Evolutionary conservation across 2,329 filamentous ascomycete genomes (phyloP).

Genomic region (Coniochaeta hoffmannii): DNA sequence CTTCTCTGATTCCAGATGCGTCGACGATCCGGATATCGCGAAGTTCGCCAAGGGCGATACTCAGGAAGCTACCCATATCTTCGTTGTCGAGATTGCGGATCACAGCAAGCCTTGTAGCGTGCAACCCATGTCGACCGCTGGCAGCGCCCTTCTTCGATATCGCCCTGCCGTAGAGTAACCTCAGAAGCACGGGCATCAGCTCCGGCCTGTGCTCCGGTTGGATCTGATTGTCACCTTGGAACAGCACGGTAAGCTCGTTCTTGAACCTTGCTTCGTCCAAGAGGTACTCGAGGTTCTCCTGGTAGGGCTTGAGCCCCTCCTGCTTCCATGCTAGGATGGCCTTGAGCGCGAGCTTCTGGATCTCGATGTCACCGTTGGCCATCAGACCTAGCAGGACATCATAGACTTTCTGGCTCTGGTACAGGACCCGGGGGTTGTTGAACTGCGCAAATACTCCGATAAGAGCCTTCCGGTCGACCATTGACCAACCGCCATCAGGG

Average conservation of each 20-base stretch:
- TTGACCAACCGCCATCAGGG: constrained; percentile 49
- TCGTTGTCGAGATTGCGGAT: constrained; percentile 67
- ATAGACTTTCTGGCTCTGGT: constrained; percentile 69
- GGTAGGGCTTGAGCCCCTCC: constrained; percentile 65
- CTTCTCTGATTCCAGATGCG: constrained; percentile 37
- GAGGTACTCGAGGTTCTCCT: constrained; percentile 78
- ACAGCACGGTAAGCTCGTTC: constrained; percentile 85
- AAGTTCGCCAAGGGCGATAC: constrained; percentile 71
- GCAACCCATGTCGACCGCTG: constrained; percentile 73
- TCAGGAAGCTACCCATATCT: constrained; percentile 74
- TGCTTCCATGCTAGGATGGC: constrained; percentile 87
- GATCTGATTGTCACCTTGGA: constrained; percentile 69
- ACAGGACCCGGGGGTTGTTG: constrained; percentile 77
- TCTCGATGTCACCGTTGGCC: constrained; percentile 81
- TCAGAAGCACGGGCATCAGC: constrained; percentile 79
- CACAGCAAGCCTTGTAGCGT: constrained; percentile 72
- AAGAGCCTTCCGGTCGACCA: constrained; percentile 78
- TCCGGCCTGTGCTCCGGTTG: constrained; percentile 63
- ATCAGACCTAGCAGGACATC: constrained; percentile 66
- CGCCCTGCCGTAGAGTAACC: constrained; percentile 81
- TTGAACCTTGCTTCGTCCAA: constrained; percentile 88
- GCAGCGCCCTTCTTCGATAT: constrained; percentile 73
- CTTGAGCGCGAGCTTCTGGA: constrained; percentile 79
- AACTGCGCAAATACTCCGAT: constrained; percentile 79
- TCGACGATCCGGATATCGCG: constrained; percentile 52